Percentiles rank a stretch among this genome's conserved stretches.
Evolutionary conservation across 2,329 filamentous ascomycete genomes (phyloP).

Genomic region (Boeremia lycopersici): DNA sequence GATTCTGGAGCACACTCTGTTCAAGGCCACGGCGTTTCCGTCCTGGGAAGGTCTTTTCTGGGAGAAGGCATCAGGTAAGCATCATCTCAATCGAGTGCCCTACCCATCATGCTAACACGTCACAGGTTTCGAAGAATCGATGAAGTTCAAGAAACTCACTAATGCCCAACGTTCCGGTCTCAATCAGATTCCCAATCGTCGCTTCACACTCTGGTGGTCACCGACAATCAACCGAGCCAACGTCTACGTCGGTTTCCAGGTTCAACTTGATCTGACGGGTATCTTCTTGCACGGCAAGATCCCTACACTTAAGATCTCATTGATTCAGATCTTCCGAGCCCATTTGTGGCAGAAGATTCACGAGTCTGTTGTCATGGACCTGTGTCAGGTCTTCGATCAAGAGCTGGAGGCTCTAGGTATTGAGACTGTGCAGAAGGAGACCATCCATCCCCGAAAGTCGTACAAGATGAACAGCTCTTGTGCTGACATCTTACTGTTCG

Average conservation of each 20-base stretch:
- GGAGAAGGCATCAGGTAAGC: conserved; percentile 65
- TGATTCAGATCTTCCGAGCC: conserved; percentile 98
- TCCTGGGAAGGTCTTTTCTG: conserved; percentile 97
- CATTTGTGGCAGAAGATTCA: conserved; percentile 99
- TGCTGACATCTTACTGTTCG: conserved; percentile 94
- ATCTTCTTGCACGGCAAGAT: conserved; percentile 99
- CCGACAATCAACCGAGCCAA: conserved; percentile 90
- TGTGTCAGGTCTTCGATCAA: conserved; percentile 98
- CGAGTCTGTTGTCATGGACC: conserved; percentile 97
- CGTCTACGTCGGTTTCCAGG: conserved; percentile 99
- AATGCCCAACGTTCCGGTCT: conserved; percentile 96
- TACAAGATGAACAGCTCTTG: conserved; percentile 99
- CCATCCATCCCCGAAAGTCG: conserved; percentile 97
- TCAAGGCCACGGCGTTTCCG: conserved; percentile 95
- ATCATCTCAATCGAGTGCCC: not conserved
- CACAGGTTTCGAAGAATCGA: conserved; percentile 55
- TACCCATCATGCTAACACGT: conserved; percentile 5
- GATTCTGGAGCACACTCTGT: conserved; percentile 93
- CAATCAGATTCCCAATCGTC: conserved; percentile 98
- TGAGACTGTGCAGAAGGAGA: conserved; percentile 98
- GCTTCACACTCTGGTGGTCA: conserved; percentile 98
- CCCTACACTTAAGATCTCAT: conserved; percentile 93
- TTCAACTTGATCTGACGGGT: conserved; percentile 94
- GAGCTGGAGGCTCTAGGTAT: conserved; percentile 95
- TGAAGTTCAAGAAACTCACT: conserved; percentile 99